These are phyloP conservation scores for Aplosporella prunicola DNA, from an alignment of 2,329 filamentous ascomycete genomes.

Conservation along the genomic window DNA sequence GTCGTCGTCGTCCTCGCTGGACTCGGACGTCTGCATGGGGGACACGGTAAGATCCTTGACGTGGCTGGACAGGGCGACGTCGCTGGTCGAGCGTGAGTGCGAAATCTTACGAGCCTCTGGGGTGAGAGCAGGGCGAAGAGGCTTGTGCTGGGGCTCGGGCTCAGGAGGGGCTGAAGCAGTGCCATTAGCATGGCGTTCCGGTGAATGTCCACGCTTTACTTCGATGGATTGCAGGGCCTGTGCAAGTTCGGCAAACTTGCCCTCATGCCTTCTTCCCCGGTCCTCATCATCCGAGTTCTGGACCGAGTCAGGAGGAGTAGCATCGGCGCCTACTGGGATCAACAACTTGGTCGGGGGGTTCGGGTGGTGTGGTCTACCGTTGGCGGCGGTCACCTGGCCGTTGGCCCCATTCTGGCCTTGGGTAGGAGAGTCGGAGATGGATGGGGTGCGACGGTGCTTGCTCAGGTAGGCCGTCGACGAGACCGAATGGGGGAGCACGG, in stretches of 20 bases:
- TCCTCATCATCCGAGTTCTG: constrained; percentile 80
- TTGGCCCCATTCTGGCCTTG: constrained; percentile 18
- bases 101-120: constrained; percentile 51
- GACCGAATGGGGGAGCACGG: constrained; percentile 45
- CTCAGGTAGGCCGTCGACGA: constrained; percentile 53
- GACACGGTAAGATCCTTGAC: constrained; percentile 28
- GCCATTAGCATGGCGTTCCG: constrained; percentile 28
- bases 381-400: constrained; percentile 26
- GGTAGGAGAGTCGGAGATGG: constrained; percentile 28
- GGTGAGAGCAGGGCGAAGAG: constrained; percentile 34
- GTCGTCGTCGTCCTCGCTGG: constrained; percentile 39
- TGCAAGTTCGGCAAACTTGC: constrained; percentile 57
- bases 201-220: constrained; percentile 52
- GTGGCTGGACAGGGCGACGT: constrained; percentile 42
- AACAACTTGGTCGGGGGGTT: constrained; percentile 45
- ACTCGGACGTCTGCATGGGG: constrained; percentile 32
- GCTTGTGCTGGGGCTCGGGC: constrained; percentile 14
- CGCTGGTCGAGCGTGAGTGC: constrained; percentile 51
- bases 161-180: constrained; percentile 14
- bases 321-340: constrained; percentile 73
- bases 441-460: constrained; percentile 52
- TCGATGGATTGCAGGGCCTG: constrained; percentile 75
- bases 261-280: constrained; percentile 36
- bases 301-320: constrained; percentile 82
- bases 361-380: constrained; percentile 51